phyloP scores from a whole-genome alignment of 352 stramenopile species.

The Globisporangium carolinianum region DNA sequence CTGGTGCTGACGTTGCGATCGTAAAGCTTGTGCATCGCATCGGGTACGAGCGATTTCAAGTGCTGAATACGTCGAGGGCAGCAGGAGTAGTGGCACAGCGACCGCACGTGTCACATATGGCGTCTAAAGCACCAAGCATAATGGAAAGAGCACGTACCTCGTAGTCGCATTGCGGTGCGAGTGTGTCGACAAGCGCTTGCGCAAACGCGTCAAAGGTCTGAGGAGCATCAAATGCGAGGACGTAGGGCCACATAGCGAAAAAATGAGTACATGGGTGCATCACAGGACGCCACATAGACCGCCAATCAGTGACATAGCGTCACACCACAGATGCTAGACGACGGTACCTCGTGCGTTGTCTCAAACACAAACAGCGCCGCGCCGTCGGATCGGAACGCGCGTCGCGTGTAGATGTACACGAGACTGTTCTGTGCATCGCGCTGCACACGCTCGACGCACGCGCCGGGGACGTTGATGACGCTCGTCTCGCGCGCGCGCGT shows the following conservation, averaged over 20 bases:
- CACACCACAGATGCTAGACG: too few species aligned
- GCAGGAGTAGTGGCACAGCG: too few species aligned
- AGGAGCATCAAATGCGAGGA: too few species aligned
- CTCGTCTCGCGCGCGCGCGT: slow-evolving; percentile 26
- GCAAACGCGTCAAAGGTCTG: slow-evolving; percentile 4
- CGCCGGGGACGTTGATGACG: slow-evolving; percentile 50
- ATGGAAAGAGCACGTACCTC: slow-evolving; percentile 1
- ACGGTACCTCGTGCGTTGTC: slow-evolving; percentile 3
- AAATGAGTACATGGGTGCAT: too few species aligned
- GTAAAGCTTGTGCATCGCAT: background rate
- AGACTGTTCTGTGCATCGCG: slow-evolving; percentile 20
- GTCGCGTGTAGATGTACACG: slow-evolving; percentile 17
- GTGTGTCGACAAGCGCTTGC: background rate
- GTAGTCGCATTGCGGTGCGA: background rate
- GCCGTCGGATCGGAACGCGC: slow-evolving; percentile 4
- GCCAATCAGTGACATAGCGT: background rate
- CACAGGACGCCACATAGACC: background rate
- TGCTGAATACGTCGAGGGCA: background rate
- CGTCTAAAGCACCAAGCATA: background rate
- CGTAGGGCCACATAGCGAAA: too few species aligned
- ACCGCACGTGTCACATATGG: background rate
- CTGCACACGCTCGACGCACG: slow-evolving; percentile 32
- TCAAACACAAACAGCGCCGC: slow-evolving; percentile 13
- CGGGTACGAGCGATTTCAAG: slow-evolving; percentile 1
- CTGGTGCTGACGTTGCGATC: background rate